Evolutionary conservation across 139 green algal genomes (phyloP), one percentile per base, ranked within the genome.

Genomic region (Chlorella sorokiniana): DNA sequence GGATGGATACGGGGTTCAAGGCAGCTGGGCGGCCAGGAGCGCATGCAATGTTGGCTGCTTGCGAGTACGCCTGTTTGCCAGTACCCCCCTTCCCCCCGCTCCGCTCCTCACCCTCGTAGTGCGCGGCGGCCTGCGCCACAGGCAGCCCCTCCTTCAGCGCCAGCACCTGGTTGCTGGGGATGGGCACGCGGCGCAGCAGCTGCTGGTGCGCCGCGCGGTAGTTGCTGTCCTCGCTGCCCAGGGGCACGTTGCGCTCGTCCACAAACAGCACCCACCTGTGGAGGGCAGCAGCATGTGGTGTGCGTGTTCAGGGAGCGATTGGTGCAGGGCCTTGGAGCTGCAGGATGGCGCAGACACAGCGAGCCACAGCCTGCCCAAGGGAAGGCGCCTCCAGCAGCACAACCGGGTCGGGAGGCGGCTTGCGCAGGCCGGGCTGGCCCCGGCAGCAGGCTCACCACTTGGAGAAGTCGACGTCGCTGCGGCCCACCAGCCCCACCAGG

Each of bases 221-320:
- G 73, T 92, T 99, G 85, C 78, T 92, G 85, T 99, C 96, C 9
- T 83, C 40, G 23, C 80, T 87, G 76, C 37, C 73, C 61, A 94
- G 91, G 0, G 93, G 88, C 51, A 98, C 96, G 68, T 94, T 94
- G 65, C 96, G 90, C 88, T 98, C 95, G 65, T 98, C 95, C 69
- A 92, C 93, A 72, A 86, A 96, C 71, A 95, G 91, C 81, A 93
- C 88, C 82, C 65, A 94, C 82, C 72, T 93, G 88, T n/a, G n/a
- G n/a, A n/a, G n/a, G n/a, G n/a, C n/a, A n/a, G n/a, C n/a, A n/a
- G n/a, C n/a, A n/a, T n/a, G n/a, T n/a, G n/a, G n/a, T n/a, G n/a
- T n/a, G n/a, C n/a, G n/a, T n/a, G n/a, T n/a, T n/a, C n/a, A n/a
- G n/a, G n/a, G n/a, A n/a, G n/a, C n/a, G n/a, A n/a, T n/a, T n/a